Conservation (phyloP, 371 early-diverging fungal genomes). For the Syncephalastrum racemosum region DNA sequence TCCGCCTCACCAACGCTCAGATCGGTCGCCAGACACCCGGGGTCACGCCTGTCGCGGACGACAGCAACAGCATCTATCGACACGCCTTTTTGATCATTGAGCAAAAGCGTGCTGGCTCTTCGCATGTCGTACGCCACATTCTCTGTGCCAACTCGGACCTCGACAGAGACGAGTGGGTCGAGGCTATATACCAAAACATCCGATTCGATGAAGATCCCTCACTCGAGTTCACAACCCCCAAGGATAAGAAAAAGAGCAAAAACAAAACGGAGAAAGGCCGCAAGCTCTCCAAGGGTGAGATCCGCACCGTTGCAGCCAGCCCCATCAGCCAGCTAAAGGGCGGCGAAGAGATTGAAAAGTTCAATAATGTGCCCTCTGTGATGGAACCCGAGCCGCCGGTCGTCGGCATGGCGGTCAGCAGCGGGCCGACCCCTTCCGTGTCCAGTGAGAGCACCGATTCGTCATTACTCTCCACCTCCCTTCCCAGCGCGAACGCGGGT, state of each 20-base stretch:
- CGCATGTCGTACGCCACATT: constrained; percentile 68
- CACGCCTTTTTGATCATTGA: constrained; percentile 83
- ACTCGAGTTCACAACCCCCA: background rate
- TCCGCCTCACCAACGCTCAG: constrained; percentile 49
- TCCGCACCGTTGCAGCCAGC: constrained; percentile 28
- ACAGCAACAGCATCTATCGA: constrained; percentile 62
- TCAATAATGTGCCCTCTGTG: constrained; percentile 12
- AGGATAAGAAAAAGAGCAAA: constrained; percentile 14
- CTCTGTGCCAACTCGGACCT: constrained; percentile 87
- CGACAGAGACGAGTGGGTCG: constrained; percentile 91
- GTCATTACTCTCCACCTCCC: constrained; percentile 16
- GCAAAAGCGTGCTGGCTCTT: constrained; percentile 61
- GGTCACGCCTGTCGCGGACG: constrained; percentile 25
- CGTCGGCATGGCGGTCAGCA: constrained; percentile 22
- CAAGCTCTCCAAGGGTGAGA: constrained; percentile 43
- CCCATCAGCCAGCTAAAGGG: constrained; percentile 35
- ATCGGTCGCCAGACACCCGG: constrained; percentile 46
- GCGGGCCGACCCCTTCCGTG: constrained; percentile 18
- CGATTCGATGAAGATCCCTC: constrained; percentile 26
- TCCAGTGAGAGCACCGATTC: constrained; percentile 25
- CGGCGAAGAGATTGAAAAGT: constrained; percentile 26
- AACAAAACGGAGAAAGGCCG: constrained; percentile 30
- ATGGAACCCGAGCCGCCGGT: constrained; percentile 20
- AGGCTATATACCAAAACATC: constrained; percentile 58
- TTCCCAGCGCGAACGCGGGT: background rate